Percentiles rank a stretch among this genome's conserved stretches.
These are phyloP conservation scores for Solanum hybrid DNA, from an alignment of 305 asterid species.

Conservation along the genomic window DNA sequence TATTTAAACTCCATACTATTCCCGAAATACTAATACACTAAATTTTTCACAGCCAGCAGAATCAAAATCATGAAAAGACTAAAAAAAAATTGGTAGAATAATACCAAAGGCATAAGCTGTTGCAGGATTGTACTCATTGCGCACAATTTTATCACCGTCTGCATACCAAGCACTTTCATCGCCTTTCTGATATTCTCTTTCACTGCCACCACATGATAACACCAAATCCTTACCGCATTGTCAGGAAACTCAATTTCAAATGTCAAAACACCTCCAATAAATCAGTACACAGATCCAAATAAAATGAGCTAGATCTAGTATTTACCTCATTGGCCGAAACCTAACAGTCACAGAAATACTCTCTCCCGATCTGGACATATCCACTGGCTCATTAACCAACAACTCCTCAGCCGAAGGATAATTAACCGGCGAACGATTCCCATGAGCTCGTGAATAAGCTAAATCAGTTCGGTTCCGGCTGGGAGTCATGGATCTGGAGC, in stretches of 20 bases:
- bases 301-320: constrained; percentile 42
- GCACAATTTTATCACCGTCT: constrained; percentile 71
- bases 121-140: constrained; percentile 77
- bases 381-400: constrained; percentile 53
- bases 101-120: constrained; percentile 93
- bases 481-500: constrained; percentile 70
- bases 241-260: constrained; percentile 27
- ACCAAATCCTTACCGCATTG: constrained; percentile 18
- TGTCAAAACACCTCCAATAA: constrained; percentile 7
- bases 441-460: constrained; percentile 21
- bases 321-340: constrained; percentile 88
- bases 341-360: constrained; percentile 90
- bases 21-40: neutral
- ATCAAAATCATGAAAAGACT: neutral
- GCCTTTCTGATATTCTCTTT: constrained; percentile 87
- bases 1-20: neutral
- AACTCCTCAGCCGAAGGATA: constrained; percentile 66
- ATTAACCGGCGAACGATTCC: constrained; percentile 44
- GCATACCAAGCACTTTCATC: constrained; percentile 92
- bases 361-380: constrained; percentile 71
- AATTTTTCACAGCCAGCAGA: neutral
- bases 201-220: constrained; percentile 48
- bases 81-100: neutral
- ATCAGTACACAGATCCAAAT: constrained; percentile 20
- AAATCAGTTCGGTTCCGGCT: constrained; percentile 34